A percentile compares a stretch with the other conserved stretches of the same genome.
phyloP scores from a whole-genome alignment of 768 basidiomycete species.

The Pulveroboletus sp. region DNA sequence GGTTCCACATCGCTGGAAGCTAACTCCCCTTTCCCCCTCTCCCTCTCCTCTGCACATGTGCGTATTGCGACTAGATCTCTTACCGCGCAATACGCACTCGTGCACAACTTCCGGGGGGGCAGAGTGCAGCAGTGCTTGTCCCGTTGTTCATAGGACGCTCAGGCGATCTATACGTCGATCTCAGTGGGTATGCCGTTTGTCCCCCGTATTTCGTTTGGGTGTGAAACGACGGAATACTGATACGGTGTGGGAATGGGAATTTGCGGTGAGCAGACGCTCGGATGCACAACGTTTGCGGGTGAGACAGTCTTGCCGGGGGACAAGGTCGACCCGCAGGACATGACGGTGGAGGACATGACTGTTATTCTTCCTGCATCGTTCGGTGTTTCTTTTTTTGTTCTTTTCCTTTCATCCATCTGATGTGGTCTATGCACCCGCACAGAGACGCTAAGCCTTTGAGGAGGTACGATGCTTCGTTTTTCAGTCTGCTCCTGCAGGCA shows the following conservation, averaged over 20 bases:
- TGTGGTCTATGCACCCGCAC: neutral
- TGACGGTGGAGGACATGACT: constrained; percentile 72
- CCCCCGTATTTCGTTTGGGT: neutral
- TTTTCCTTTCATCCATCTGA: too few relatives aligned
- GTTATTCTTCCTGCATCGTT: constrained; percentile 32
- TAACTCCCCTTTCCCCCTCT: neutral
- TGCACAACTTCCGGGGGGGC: constrained; percentile 48
- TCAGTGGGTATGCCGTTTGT: constrained; percentile 60
- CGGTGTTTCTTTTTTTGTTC: too few relatives aligned
- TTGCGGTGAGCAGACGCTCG: constrained; percentile 51
- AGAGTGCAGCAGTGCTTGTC: constrained; percentile 73
- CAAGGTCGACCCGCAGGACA: constrained; percentile 66
- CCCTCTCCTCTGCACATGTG: too few relatives aligned
- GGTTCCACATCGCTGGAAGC: neutral
- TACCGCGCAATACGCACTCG: constrained; percentile 25
- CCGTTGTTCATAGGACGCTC: constrained; percentile 79
- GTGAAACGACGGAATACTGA: neutral
- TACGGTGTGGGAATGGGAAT: neutral
- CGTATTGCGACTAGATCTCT: constrained; percentile 18
- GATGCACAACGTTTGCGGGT: constrained; percentile 70
- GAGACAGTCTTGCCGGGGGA: constrained; percentile 90
- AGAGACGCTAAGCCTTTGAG: constrained; percentile 88
- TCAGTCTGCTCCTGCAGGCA: neutral
- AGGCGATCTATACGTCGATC: constrained; percentile 80
- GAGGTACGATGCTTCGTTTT: constrained; percentile 48